Evolutionary conservation across 1,284 basidiomycete species (phyloP), one percentile per base, ranked within the genome.

Genomic region (Rhodotorula sp.): DNA sequence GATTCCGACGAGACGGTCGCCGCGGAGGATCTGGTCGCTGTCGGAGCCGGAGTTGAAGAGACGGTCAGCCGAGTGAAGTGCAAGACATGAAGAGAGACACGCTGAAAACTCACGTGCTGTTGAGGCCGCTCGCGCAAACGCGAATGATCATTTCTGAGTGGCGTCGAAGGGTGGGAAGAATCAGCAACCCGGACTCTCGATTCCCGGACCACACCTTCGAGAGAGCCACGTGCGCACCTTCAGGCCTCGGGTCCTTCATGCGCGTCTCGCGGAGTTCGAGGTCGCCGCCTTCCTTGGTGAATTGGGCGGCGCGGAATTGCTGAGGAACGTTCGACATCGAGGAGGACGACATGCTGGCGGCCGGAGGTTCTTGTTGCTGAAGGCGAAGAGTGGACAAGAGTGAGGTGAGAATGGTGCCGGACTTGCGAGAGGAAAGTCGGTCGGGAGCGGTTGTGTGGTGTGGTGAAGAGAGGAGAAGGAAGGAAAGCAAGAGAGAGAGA

Each of bases 1-100:
- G n/a, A 57, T 29, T 3, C 8, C 24, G 37, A 48, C 53, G 58
- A 70, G 62, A 22, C 63, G 44, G 65, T 67, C 60, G 57, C 24
- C 53, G 26, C 55, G 58, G n/a, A 54, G 26, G 53, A 70, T 61
- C 62, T 67, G 49, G 69, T 70, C 69, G 26, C 69, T 70, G 37
- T 37, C 24, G 10, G 10, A 42, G 37, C 14, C 37, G 37, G 37
- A 14, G 49, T 45, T 17, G 26, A n/a, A n/a, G 26, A 8, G 6
- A 26, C n/a, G 5, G 46, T 3, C 24, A 53, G n/a, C 4, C 20
- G 14, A 8, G n/a, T 53, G 1, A 6, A 10, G n/a, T 1, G 12
- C 6, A 33, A 37, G 4, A 14, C 37, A 37, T 37, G 8, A 46
- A 26, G 48, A 24, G 37, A 7, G 49, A 24, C 14, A 33, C 10